phyloP scores from a whole-genome alignment of 192 early-diverging fungal genomes.

The Backusella liffmaniae region DNA sequence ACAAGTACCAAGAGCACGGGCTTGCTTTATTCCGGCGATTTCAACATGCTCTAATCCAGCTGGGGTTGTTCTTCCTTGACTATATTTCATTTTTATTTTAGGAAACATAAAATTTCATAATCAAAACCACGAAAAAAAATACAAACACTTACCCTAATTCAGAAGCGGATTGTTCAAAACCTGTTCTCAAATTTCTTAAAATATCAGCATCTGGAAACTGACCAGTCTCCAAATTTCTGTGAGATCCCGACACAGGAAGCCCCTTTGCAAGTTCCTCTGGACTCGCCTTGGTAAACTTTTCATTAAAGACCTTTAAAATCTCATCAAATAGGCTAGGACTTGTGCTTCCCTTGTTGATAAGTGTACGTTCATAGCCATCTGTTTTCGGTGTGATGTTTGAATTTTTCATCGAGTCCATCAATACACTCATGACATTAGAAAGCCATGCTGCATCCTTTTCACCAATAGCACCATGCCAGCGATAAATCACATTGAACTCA shows the following conservation, averaged over 20 bases:
- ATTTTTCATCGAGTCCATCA: neutral
- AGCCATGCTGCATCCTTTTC: slow-evolving; percentile 41
- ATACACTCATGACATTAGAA: slow-evolving; percentile 20
- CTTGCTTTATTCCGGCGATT: slow-evolving; percentile 43
- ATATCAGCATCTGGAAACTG: slow-evolving; percentile 18
- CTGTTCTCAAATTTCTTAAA: neutral
- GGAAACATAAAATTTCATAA: neutral
- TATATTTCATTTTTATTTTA: neutral
- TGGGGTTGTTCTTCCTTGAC: slow-evolving; percentile 41
- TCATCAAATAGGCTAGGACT: slow-evolving; percentile 3
- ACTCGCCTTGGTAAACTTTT: slow-evolving; percentile 21
- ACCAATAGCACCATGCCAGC: slow-evolving; percentile 47
- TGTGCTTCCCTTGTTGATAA: neutral
- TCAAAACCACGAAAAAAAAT: neutral
- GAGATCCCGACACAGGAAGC: slow-evolving; percentile 31
- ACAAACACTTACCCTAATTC: slow-evolving; percentile 20
- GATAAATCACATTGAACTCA: slow-evolving; percentile 45
- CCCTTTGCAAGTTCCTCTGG: slow-evolving; percentile 24
- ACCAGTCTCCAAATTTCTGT: slow-evolving; percentile 25
- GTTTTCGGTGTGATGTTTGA: neutral
- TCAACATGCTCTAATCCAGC: slow-evolving; percentile 39
- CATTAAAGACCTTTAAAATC: slow-evolving; percentile 17
- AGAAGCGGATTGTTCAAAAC: slow-evolving; percentile 24
- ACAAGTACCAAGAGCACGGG: slow-evolving; percentile 36
- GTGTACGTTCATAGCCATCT: neutral